Evolutionary conservation across 495 filamentous ascomycete genomes (phyloP).

Genomic region (Hypoxylon rickii): DNA sequence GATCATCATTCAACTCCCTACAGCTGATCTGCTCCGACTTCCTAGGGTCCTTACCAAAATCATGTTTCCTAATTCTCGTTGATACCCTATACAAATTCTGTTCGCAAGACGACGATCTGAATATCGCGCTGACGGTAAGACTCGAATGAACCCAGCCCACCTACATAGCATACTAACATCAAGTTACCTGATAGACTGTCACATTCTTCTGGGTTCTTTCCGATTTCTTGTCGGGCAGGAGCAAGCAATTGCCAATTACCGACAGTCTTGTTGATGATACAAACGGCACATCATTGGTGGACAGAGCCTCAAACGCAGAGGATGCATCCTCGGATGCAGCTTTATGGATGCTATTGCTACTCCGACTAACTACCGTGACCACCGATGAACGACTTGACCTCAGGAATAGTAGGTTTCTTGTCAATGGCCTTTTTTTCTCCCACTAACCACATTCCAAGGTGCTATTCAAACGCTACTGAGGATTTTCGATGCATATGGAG

Average conservation of each 20-base stretch:
- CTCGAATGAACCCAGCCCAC: background rate
- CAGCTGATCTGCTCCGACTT: conserved; percentile 97
- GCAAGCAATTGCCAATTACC: conserved; percentile 51
- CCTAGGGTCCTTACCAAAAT: conserved; percentile 73
- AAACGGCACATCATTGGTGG: conserved; percentile 53
- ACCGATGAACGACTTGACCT: conserved; percentile 81
- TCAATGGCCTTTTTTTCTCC: background rate
- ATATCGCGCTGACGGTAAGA: conserved; percentile 86
- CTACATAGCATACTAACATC: conserved; percentile 29
- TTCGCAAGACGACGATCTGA: conserved; percentile 85
- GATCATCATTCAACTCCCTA: conserved; percentile 82
- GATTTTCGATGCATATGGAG: conserved; percentile 90
- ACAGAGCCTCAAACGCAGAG: conserved; percentile 56
- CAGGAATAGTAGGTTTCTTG: conserved; percentile 68
- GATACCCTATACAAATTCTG: conserved; percentile 89
- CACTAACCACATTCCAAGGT: conserved; percentile 43
- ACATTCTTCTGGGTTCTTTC: conserved; percentile 96
- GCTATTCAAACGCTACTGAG: conserved; percentile 87
- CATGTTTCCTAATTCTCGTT: conserved; percentile 80
- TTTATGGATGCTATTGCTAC: conserved; percentile 83
- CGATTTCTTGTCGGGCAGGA: conserved; percentile 70
- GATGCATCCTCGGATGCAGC: conserved; percentile 61
- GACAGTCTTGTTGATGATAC: conserved; percentile 54
- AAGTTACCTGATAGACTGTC: conserved; percentile 61
- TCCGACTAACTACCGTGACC: conserved; percentile 75